Evolutionary conservation across 2,329 filamentous ascomycete genomes (phyloP).

Genomic region (Penicillium sp.): DNA sequence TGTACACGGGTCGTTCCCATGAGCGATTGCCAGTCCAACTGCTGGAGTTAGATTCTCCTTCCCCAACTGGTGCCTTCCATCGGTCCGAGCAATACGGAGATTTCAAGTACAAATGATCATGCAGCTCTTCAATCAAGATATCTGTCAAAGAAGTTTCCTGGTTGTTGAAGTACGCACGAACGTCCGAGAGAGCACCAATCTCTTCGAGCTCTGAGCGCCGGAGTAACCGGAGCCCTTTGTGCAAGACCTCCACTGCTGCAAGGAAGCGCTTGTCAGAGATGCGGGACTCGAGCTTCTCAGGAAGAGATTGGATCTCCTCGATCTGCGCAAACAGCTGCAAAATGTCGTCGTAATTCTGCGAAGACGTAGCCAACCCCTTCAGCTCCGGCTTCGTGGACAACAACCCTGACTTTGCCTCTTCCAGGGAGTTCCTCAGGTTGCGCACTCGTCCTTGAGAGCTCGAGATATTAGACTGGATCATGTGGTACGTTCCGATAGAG

Average conservation of each 20-base stretch:
- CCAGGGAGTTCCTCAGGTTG: conserved; percentile 79
- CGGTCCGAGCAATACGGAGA: conserved; percentile 96
- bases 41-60: conserved; percentile 41
- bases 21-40: conserved; percentile 43
- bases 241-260: conserved; percentile 87
- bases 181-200: conserved; percentile 84
- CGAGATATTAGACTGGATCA: conserved; percentile 93
- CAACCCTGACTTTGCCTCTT: conserved; percentile 78
- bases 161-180: conserved; percentile 86
- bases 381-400: conserved; percentile 88
- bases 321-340: conserved; percentile 82
- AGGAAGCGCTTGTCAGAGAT: conserved; percentile 97
- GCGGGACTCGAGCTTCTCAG: conserved; percentile 88
- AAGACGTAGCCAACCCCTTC: conserved; percentile 84
- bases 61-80: conserved; percentile 75
- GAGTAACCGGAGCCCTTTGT: conserved; percentile 82
- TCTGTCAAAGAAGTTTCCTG: conserved; percentile 92
- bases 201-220: conserved; percentile 87
- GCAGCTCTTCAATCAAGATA: conserved; percentile 94
- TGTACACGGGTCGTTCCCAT: conserved; percentile 62
- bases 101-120: conserved; percentile 96
- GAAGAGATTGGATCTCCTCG: conserved; percentile 85
- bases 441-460: conserved; percentile 85
- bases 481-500: conserved; percentile 98
- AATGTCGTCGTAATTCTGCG: conserved; percentile 88